Evolutionary conservation across 352 stramenopile species (phyloP), one percentile per base, ranked within the genome.

Genomic region (Thraustochytrium striatum): DNA sequence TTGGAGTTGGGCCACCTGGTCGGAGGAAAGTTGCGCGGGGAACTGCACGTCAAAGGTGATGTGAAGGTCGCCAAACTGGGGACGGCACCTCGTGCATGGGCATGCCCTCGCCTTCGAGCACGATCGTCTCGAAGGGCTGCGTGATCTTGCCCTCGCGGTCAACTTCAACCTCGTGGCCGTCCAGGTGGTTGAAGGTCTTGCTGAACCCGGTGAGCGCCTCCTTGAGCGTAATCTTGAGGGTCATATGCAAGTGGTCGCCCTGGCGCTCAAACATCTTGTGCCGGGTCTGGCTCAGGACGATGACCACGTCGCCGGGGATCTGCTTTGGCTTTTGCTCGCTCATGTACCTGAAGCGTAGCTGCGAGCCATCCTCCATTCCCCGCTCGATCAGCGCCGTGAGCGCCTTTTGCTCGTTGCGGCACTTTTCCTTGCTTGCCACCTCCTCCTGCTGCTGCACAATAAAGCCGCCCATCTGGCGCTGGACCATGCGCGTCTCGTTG

Each of bases 41-140:
- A 98, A 98, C 75, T 91, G 83, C 2, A 98, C 93, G 72, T 97
- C 90, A 85, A 97, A 97, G 39, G 94, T 98, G 72, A 98, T 92
- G 84, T 94, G 95, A 61, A 98, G 83, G 81, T 96, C 86, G 21
- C 94, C 95, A 81, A 88, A 93, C 79, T 94, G 88, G 21, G 89
- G 94, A n/a, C 28, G 91, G 84, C 25, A 91, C 89, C 83, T 96
- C 91, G 61, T 94, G 86, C 80, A 96, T 89, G 19, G 95, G 94
- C 94, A 98, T 98, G 61, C 95, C 95, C 83, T 98, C 95, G 65
- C 89, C 86, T n/a, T 85, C 82, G 25, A 98, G 81, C 73, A 90
- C 86, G 36, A 90, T 87, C 0, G 97, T 91, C 81, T 97, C 91
- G 43, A 94, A 61, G 57, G 90, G 92, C 61, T 96, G 91, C 16